These are phyloP conservation scores for Lagenidium sp. DNA, from an alignment of 352 stramenopile species.

Conservation along the genomic window DNA sequence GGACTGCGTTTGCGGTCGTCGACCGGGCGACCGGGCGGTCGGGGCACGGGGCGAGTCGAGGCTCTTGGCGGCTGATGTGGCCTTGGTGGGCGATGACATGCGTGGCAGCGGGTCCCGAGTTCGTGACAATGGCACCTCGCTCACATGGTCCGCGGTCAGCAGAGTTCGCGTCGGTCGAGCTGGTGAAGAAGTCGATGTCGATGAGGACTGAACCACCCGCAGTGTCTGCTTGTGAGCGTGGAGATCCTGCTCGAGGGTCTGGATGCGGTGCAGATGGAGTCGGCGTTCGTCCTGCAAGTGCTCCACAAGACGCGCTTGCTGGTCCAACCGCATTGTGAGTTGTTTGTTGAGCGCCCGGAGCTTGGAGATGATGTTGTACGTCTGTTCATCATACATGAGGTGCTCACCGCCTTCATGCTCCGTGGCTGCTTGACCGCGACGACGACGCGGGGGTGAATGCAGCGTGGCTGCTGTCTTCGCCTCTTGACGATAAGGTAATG, in stretches of 20 bases:
- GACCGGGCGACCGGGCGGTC: background rate
- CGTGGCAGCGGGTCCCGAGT: background rate
- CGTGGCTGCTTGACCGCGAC: conserved; percentile 1
- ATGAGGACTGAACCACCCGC: conserved; percentile 15
- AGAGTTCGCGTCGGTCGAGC: too few relatives aligned
- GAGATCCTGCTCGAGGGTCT: conserved; percentile 31
- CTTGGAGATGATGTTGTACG: conserved; percentile 38
- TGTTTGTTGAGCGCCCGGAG: conserved; percentile 41
- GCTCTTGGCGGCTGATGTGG: background rate
- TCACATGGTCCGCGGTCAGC: background rate
- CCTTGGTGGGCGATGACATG: background rate
- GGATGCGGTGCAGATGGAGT: conserved; percentile 25
- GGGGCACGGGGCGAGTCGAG: conserved; percentile 2
- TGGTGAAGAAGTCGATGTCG: too few relatives aligned
- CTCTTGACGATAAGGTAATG: too few relatives aligned
- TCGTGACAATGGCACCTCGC: background rate
- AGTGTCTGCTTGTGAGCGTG: conserved; percentile 41
- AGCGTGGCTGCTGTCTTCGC: background rate
- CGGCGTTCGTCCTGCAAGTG: conserved; percentile 43
- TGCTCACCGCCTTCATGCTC: conserved; percentile 6
- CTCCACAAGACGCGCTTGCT: conserved; percentile 36
- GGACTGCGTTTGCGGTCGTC: background rate
- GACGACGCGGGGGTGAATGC: conserved; percentile 6
- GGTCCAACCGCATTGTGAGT: conserved; percentile 30
- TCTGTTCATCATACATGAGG: conserved; percentile 36